These are phyloP conservation scores for Pittosporum tobira DNA, from an alignment of 129 eudicot species.

Conservation along the genomic window DNA sequence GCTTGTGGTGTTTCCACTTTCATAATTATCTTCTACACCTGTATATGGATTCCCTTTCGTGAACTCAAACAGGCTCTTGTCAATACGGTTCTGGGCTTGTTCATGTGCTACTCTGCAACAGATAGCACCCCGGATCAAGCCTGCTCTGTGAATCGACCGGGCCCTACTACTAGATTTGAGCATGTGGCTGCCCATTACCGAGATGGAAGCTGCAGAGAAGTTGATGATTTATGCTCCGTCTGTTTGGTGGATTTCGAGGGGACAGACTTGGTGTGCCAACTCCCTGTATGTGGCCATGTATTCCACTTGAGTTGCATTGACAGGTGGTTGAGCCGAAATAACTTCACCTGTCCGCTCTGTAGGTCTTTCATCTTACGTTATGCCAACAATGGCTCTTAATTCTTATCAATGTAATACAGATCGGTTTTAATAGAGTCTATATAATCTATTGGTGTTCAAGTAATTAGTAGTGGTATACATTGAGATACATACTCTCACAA, in stretches of 20 bases:
- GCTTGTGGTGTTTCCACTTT: conserved; percentile 37
- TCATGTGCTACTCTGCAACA: conserved; percentile 5
- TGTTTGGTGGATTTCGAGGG: conserved; percentile 48
- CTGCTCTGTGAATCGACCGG: conserved; percentile 8
- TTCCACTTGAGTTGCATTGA: conserved; percentile 54
- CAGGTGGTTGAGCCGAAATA: conserved; percentile 37
- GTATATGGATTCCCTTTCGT: conserved; percentile 36
- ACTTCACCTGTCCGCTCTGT: conserved; percentile 40
- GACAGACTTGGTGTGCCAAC: conserved; percentile 47
- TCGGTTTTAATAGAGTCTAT: too few relatives aligned
- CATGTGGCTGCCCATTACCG: conserved; percentile 5
- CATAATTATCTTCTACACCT: conserved; percentile 39
- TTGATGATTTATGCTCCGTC: conserved; percentile 43
- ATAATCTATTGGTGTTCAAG: too few relatives aligned
- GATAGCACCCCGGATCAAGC: not conserved
- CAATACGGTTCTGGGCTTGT: conserved; percentile 4
- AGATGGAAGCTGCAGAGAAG: conserved; percentile 1
- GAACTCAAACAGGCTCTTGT: conserved; percentile 22
- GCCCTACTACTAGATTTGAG: conserved; percentile 7
- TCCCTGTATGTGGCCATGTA: conserved; percentile 42
- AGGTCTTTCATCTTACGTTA: too few relatives aligned
- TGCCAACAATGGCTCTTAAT: too few relatives aligned
- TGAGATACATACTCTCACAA: too few relatives aligned
- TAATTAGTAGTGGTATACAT: too few relatives aligned
- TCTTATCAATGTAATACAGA: too few relatives aligned